phyloP scores from a whole-genome alignment of 2,329 filamentous ascomycete species.

The Thielaviopsis musarum region DNA sequence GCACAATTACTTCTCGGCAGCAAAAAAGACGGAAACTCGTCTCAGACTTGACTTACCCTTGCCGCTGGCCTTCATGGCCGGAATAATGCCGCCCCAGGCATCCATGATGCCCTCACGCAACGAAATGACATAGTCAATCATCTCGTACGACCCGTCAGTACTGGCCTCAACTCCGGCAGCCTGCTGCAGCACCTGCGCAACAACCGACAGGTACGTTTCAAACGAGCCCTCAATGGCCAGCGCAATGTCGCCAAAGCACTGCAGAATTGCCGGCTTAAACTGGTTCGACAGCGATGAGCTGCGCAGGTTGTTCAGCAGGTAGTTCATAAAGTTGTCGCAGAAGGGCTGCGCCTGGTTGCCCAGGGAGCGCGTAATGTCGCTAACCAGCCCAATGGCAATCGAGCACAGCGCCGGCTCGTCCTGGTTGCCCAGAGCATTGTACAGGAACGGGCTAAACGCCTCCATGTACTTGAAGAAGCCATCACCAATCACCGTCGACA shows the following conservation, averaged over 20 bases:
- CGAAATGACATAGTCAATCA: conserved; percentile 91
- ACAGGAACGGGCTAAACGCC: conserved; percentile 77
- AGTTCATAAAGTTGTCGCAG: conserved; percentile 98
- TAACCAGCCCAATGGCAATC: conserved; percentile 93
- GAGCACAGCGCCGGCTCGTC: conserved; percentile 88
- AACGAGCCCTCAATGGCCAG: conserved; percentile 85
- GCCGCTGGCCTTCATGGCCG: conserved; percentile 71
- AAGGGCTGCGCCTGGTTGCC: conserved; percentile 83
- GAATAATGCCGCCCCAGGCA: conserved; percentile 92
- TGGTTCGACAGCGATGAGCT: conserved; percentile 80
- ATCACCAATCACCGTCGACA: conserved; percentile 80
- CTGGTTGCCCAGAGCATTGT: conserved; percentile 87
- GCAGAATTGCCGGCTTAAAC: conserved; percentile 94
- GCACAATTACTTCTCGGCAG: conserved; percentile 14
- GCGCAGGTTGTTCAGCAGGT: conserved; percentile 78
- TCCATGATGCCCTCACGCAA: conserved; percentile 97
- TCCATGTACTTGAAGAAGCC: conserved; percentile 98
- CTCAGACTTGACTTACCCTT: conserved; percentile 42
- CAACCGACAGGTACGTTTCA: conserved; percentile 80
- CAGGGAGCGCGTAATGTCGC: conserved; percentile 85
- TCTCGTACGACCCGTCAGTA: conserved; percentile 74
- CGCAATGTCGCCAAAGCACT: conserved; percentile 96
- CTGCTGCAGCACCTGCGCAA: conserved; percentile 87
- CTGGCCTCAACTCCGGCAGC: conserved; percentile 67
- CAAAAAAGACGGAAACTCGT: not conserved